Conservation (phyloP, 75 land plant genomes). For the Ceratopteris richardii region DNA sequence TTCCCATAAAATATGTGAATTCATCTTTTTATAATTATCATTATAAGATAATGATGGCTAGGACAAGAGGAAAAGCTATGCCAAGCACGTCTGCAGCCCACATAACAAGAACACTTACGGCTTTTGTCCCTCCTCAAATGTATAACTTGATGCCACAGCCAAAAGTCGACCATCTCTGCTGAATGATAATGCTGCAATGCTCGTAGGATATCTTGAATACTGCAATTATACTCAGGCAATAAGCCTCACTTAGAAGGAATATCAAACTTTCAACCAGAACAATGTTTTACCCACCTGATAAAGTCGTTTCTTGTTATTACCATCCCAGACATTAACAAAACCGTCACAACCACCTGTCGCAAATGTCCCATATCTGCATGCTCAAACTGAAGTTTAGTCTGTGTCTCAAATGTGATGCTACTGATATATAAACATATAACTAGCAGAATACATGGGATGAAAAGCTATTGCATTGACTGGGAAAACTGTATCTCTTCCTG, state of each 20-base stretch:
- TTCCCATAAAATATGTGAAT: no score
- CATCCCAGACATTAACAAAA: conserved; percentile 98
- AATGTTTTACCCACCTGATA: conserved; percentile 67
- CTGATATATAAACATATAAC: neutral
- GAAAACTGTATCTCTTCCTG: conserved; percentile 92
- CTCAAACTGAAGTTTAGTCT: neutral
- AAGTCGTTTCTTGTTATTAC: conserved; percentile 94
- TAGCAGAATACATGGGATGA: conserved; percentile 73
- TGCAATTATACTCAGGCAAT: conserved; percentile 15
- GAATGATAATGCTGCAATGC: conserved; percentile 92
- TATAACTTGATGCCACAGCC: conserved; percentile 98
- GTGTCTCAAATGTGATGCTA: neutral
- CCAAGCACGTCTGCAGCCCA: no score
- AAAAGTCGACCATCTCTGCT: conserved; percentile 92
- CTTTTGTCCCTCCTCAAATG: conserved; percentile 93
- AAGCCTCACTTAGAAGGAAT: neutral
- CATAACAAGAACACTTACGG: conserved; percentile 56
- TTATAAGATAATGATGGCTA: no score
- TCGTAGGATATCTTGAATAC: conserved; percentile 91
- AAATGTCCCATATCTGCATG: conserved; percentile 94
- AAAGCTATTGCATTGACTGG: conserved; percentile 99
- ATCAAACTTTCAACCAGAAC: no score
- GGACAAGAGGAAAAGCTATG: no score
- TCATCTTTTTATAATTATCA: no score
- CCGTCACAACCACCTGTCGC: conserved; percentile 99